A percentile compares a stretch with the other conserved stretches of the same genome.
Evolutionary conservation across 805 yeast species (phyloP).

Genomic region (Lipomyces spencermartinsiae): DNA sequence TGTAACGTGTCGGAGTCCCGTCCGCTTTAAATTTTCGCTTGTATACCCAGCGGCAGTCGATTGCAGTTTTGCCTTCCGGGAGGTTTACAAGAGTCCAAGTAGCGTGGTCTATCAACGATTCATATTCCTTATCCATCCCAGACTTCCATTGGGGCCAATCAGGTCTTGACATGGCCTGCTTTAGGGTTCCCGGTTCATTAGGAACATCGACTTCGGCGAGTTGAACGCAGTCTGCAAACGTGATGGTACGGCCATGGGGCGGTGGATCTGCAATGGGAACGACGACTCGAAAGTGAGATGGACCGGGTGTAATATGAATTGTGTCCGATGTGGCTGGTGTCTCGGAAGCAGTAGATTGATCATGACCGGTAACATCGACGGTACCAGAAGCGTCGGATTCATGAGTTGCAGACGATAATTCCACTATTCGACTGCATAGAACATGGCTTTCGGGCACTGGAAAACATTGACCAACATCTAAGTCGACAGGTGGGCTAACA

Average conservation of each 20-base stretch:
- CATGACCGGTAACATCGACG: too few relatives aligned
- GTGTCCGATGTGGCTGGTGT: too few relatives aligned
- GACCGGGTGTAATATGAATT: too few relatives aligned
- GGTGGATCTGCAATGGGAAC: too few relatives aligned
- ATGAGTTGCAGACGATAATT: neutral
- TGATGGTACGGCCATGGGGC: too few relatives aligned
- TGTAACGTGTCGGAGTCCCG: constrained; percentile 29
- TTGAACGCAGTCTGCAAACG: too few relatives aligned
- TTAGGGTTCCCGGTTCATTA: neutral
- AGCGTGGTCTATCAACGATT: constrained; percentile 14
- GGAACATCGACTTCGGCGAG: neutral
- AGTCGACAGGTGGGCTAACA: neutral
- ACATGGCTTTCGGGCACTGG: neutral
- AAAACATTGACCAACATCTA: neutral
- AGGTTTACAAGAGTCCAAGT: constrained; percentile 25
- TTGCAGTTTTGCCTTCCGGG: constrained; percentile 21
- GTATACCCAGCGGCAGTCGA: constrained; percentile 40
- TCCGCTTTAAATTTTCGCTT: constrained; percentile 30
- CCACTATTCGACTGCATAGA: neutral
- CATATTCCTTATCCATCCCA: neutral
- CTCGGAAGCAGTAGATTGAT: too few relatives aligned
- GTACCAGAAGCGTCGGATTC: too few relatives aligned
- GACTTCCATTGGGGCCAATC: neutral
- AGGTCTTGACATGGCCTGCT: neutral
- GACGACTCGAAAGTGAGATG: too few relatives aligned